Conservation (phyloP, 805 yeast genomes). For the Candida sanyiensis region DNA sequence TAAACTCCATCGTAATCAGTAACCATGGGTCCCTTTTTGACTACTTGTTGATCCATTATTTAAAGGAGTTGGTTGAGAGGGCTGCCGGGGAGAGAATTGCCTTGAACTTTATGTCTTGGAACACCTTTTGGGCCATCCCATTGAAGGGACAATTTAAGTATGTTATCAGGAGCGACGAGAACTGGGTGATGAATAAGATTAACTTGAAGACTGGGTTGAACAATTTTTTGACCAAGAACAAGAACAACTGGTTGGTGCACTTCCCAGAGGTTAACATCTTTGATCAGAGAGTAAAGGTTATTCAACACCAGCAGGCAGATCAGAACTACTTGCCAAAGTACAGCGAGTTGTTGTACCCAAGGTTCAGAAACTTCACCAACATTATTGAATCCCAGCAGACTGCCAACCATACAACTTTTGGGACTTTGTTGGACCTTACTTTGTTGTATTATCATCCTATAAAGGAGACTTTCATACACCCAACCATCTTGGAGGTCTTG, state of each 20-base stretch:
- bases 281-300: constrained; percentile 39
- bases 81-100: constrained; percentile 16
- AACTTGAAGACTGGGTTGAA: constrained; percentile 34
- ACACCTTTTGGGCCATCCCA: constrained; percentile 56
- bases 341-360: constrained; percentile 65
- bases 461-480: constrained; percentile 27
- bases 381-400: constrained; percentile 27
- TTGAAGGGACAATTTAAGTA: constrained; percentile 40
- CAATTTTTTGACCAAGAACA: constrained; percentile 28
- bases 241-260: constrained; percentile 57
- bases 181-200: constrained; percentile 41
- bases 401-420: constrained; percentile 12
- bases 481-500: constrained; percentile 34
- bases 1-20: constrained; percentile 33
- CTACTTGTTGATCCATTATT: constrained; percentile 44
- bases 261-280: constrained; percentile 85
- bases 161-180: constrained; percentile 58
- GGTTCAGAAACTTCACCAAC: constrained; percentile 56
- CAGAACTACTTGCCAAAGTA: constrained; percentile 57
- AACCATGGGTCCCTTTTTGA: constrained; percentile 73
- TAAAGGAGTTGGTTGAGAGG: constrained; percentile 27
- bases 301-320: constrained; percentile 50
- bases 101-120: constrained; percentile 69
- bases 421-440: constrained; percentile 30
- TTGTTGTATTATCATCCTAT: constrained; percentile 34